Base-by-base conservation (phyloP, 441 rosid species). In the Gossypium lobatum region DNA sequence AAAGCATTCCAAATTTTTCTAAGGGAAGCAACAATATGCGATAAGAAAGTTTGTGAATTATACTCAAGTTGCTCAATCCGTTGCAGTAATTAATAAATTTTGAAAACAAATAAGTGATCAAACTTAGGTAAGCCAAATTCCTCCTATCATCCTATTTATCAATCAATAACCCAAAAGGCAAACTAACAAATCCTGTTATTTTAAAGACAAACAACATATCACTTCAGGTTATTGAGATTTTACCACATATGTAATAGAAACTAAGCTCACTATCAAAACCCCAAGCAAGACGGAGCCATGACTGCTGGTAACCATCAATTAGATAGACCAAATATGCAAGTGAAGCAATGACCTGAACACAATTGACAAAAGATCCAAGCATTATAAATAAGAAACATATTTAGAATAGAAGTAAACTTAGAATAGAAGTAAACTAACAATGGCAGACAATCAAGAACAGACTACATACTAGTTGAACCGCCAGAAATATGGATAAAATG, bases 201-300 rank as follows among this genome's bases (percentile, higher is more conserved):
- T 45, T 42, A 46, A 37, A 68, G 64, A 74, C 62, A 45, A 63
- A 26, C 69, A 71, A 13, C 61, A 72, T 14, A 61, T 75, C 16
- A 75, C 50, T 61, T 67, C 39, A 70, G 73, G 71, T 72, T 79
- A 60, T 73, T 37, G 77, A 81, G 55, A 76, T 71, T 78, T 85
- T 89, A 96, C 99, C 99, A 82, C 97, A 93, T 81, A 96, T 86
- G 84, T 96, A 96, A 79, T 93, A 96, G 88, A 96, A 92, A 71
- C 97, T 92, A 77, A 89, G 85, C 78, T 79, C 92, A 77, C 81
- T 88, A 50, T 96, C 98, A 80, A 92, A 93, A 58, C 96, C 92
- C 99, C 99, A 96, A 1, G 96, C 85, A 78, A 80, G 86, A 68
- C 97, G 96, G 79, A 93, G 87, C 98, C 97, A 91, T 57, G 93